Base-by-base conservation (phyloP, 2,329 filamentous ascomycete species). In the Falciphora oryzae region DNA sequence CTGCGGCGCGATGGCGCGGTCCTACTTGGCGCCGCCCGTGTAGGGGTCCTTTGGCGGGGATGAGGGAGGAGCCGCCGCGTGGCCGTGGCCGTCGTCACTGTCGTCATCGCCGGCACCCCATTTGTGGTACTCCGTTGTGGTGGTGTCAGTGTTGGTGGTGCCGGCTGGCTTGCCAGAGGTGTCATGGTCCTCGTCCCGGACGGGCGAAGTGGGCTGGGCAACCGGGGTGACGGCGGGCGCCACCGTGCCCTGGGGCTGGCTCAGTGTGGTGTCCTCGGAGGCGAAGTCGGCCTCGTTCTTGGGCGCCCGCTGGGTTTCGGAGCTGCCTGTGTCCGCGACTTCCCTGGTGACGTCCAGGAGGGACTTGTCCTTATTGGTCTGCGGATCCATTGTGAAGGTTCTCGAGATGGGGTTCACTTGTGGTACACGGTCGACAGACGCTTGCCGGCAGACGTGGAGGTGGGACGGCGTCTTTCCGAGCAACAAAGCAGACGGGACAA, bases 1-100 rank as follows among this genome's bases (percentile, higher is more conserved):
- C 31, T 63, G 62, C 53, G 31, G 62, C n/a, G 62, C n/a, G 62
- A 63, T 63, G n/a, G n/a, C 56, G 16, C 57, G 56, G 31, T 63
- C 53, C 62, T 29, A 57, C 56, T 59, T 57, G 62, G 22, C 56
- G 62, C 31, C 29, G 31, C n/a, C 31, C 53, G 53, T 8, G 16
- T 3, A 3, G 22, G 27, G 8, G 44, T 22, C 38, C 29, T 8
- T 27, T 14, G 8, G 7, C 44, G 50, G 22, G 27, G 18, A 8
- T 10, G 13, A 44, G 14, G 38, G 4, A 2, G 38, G 25, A 13
- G 38, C 61, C 35, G 28, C 61, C 56, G 61, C 31, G 31, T n/a
- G 14, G 59, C 53, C 10, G 27, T 58, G 57, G 57, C 28, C 14
- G 57, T 58, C 25, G 57, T 58, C 57, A 27, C 28, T 31, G 57